phyloP scores from a whole-genome alignment of 257 asterid genomes.

The Salvia splendens region DNA sequence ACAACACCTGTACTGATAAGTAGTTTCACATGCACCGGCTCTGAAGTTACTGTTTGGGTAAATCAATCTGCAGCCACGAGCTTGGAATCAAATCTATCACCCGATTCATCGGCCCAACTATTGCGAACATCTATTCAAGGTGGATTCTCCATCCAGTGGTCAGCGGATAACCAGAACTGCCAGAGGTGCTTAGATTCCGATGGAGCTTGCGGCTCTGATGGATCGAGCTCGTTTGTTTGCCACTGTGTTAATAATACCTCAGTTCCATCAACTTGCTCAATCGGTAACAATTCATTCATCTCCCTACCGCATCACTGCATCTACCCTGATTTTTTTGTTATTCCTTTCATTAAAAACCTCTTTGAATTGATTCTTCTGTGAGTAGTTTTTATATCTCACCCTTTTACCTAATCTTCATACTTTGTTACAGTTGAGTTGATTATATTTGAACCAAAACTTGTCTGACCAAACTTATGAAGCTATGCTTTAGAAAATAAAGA shows the following conservation, averaged over 20 bases:
- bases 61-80: neutral
- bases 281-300: too few species aligned
- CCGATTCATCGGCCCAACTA: neutral
- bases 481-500: too few species aligned
- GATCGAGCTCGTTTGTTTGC: conserved; percentile 40
- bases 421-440: too few species aligned
- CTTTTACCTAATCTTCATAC: too few species aligned
- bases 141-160: conserved; percentile 57
- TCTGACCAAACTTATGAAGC: too few species aligned
- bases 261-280: too few species aligned
- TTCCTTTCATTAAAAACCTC: too few species aligned
- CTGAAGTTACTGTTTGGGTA: conserved; percentile 39
- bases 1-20: neutral
- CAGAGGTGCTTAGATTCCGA: conserved; percentile 32
- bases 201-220: conserved; percentile 55
- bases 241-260: conserved; percentile 28
- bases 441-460: too few species aligned
- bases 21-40: conserved; percentile 23
- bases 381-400: too few species aligned
- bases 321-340: too few species aligned
- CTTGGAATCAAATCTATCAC: neutral
- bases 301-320: too few species aligned
- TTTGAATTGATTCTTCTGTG: too few species aligned
- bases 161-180: conserved; percentile 37
- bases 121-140: conserved; percentile 30